Evolutionary conservation across 2,329 filamentous ascomycete genomes (phyloP), one percentile per base, ranked within the genome.

Genomic region (Helotiales sp.): DNA sequence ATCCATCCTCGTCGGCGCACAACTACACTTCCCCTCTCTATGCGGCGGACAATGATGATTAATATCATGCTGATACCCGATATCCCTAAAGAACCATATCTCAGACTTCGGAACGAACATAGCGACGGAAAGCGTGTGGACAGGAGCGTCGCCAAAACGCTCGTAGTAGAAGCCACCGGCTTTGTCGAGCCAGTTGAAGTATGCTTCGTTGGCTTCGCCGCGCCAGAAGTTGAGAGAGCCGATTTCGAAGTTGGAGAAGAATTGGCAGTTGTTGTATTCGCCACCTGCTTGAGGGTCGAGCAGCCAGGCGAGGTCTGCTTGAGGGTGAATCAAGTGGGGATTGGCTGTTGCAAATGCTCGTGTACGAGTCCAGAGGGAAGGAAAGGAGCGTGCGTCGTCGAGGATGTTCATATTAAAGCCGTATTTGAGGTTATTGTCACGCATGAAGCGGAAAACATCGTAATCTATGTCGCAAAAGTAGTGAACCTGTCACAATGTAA

Each of bases 191-290:
- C 85, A 84, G 47, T 92, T 83, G 69, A 98, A 99, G 77, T 87
- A 99, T 75, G 96, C 92, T 47, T 88, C 77, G 76, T 98, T 97
- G 13, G 87, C 82, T 72, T 92, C 79, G 63, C 89, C 93, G 56
- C 95, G 88, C 62, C 98, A 85, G 90, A 93, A 98, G 68, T 95
- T 84, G 33, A 98, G 81, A 74, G 87, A 93, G 63, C 93, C 95
- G 66, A 98, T 88, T 73, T 98, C 95, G 67, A 98, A 99, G 79
- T 98, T 99, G 71, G 93, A 97, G 92, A 95, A 99, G 88, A 98
- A 98, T 74, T 98, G 95, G 77, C 95, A 99, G 73, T 92, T 87
- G 79, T 97, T 99, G 80, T 98, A 98, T 8, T 84, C 91, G 60
- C 93, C 85, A 53, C 93, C 93, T 52, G 83, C 85, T 65, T 97